Evolutionary conservation across 768 basidiomycete genomes (phyloP).

Genomic region (Tephrocybe sp.): DNA sequence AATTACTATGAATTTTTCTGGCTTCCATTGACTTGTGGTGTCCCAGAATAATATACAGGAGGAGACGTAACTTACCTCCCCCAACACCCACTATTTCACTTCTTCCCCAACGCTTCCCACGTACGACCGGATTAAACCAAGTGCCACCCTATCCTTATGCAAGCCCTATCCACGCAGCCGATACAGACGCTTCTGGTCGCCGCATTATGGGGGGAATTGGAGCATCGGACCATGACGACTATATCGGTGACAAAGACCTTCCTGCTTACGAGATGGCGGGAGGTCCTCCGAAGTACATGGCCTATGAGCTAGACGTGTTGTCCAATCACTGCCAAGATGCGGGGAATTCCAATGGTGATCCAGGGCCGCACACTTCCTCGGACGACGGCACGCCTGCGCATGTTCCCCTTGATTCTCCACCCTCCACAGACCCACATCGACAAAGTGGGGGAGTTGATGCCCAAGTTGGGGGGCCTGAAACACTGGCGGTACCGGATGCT

Average conservation of each 20-base stretch:
- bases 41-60: not conserved
- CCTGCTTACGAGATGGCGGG: conserved; percentile 46
- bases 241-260: conserved; percentile 41
- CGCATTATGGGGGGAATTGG: conserved; percentile 18
- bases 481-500: conserved; percentile 2
- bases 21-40: conserved; percentile 3
- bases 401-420: not conserved
- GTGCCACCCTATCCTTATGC: conserved; percentile 16
- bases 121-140: conserved; percentile 21
- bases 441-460: not conserved
- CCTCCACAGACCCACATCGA: not conserved
- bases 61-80: conserved; percentile 8
- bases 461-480: not conserved
- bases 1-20: not conserved
- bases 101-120: conserved; percentile 14
- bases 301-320: conserved; percentile 5
- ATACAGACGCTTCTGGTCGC: conserved; percentile 40
- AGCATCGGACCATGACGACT: conserved; percentile 26
- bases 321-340: not conserved
- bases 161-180: conserved; percentile 28
- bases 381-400: not conserved
- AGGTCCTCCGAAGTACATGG: conserved; percentile 43
- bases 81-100: not conserved
- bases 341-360: not conserved
- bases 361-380: not conserved